Conservation (phyloP, 2,329 filamentous ascomycete species). For the Exophiala sideris region DNA sequence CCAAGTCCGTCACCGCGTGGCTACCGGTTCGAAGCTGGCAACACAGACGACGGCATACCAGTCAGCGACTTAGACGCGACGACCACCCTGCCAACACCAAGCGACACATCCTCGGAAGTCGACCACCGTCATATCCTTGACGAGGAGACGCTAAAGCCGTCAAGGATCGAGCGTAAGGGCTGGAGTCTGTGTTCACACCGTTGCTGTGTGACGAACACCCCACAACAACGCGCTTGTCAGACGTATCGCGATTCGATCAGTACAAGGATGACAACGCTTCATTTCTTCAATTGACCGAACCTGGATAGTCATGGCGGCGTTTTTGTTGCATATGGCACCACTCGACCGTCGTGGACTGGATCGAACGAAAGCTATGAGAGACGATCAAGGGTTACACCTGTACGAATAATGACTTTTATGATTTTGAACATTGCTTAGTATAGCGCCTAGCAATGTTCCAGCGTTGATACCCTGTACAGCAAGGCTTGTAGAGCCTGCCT, state of each 20-base stretch:
- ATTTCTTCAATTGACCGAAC: too few relatives aligned
- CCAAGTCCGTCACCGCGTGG: slow-evolving; percentile 7
- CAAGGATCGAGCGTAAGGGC: slow-evolving; percentile 11
- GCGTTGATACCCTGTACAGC: neutral
- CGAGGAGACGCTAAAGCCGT: slow-evolving; percentile 17
- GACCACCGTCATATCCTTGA: neutral
- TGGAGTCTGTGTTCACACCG: slow-evolving; percentile 8
- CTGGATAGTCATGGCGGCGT: too few relatives aligned
- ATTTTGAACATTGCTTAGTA: neutral
- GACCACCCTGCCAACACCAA: neutral
- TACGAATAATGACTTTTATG: slow-evolving; percentile 12
- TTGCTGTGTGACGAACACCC: too few relatives aligned
- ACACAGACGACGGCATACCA: neutral
- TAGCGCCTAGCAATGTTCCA: neutral
- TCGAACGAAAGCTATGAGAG: neutral
- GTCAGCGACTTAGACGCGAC: neutral
- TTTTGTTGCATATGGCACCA: too few relatives aligned
- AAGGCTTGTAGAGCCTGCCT: too few relatives aligned
- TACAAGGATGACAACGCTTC: neutral
- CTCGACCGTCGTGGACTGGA: neutral
- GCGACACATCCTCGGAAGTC: neutral
- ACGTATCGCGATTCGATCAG: neutral
- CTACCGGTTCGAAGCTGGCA: neutral
- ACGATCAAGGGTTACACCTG: neutral
- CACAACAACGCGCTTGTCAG: too few relatives aligned